Percentiles rank a stretch among this genome's conserved stretches.
phyloP scores from a whole-genome alignment of 768 basidiomycete genomes.

The Tulasnella sp. region DNA sequence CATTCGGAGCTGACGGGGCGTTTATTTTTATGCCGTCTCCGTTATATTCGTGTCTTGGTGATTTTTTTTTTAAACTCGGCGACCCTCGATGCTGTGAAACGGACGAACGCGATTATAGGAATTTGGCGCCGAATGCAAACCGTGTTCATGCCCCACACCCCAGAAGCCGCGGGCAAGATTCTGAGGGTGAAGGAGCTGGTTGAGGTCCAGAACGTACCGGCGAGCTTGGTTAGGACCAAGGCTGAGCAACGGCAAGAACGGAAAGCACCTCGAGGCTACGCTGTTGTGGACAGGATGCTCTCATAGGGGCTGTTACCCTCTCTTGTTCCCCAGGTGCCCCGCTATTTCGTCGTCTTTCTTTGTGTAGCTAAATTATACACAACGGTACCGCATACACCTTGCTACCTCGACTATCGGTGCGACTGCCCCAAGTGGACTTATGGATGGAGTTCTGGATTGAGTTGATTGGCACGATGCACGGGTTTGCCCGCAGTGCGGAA shows the following conservation, averaged over 20 bases:
- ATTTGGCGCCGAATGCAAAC: constrained; percentile 82
- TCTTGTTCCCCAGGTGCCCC: background rate
- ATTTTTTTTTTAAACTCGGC: too few species aligned
- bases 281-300: constrained; percentile 46
- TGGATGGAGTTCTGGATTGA: background rate
- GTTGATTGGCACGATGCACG: background rate
- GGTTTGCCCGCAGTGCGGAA: background rate
- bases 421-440: background rate
- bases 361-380: constrained; percentile 14
- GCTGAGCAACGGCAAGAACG: constrained; percentile 68
- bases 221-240: constrained; percentile 66
- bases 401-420: background rate
- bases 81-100: constrained; percentile 1
- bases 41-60: background rate
- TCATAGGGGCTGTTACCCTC: background rate
- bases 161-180: constrained; percentile 83
- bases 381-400: constrained; percentile 11
- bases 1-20: background rate
- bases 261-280: constrained; percentile 69
- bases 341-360: background rate
- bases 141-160: constrained; percentile 75
- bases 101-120: background rate
- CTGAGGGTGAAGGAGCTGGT: constrained; percentile 87
- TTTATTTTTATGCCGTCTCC: background rate
- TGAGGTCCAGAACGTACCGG: constrained; percentile 81